Base-by-base conservation (phyloP, 2,329 filamentous ascomycete genomes). In the Sarocladium brachiariae region DNA sequence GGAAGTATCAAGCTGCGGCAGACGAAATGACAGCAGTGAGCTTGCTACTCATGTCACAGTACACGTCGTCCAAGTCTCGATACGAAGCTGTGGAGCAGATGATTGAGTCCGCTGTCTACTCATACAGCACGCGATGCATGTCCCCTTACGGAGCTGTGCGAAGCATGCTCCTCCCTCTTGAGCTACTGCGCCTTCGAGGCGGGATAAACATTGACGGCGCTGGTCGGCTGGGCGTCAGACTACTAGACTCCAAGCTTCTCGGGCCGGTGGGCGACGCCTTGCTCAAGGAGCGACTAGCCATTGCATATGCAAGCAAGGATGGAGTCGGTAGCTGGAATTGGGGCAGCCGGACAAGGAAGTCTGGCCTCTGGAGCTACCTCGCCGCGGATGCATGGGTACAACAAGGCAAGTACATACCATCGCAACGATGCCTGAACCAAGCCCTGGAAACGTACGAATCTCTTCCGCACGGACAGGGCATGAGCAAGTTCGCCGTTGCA, bases 21-120 rank as follows among this genome's bases (percentile, higher is more conserved):
- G 92, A 95, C 65, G 93, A 99, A 71, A 97, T 99, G 92, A 86
- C 87, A 25, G 91, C 89, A 4, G 71, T 96, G 11, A 89, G 88
- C 59, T 80, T 89, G 35, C 78, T 99, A 30, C 77, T 99, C 53
- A 84, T 86, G 59, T 83, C 88, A 1, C 80, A 87, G 53, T 77
- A 78, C 14, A 73, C 87, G 54, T 83, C 82, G 2, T 83, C 86
- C 13, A 96, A 91, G 63, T 81, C 80, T 24, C 83, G 92, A 54
- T 73, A 85, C 1, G 93, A 97, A 59, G 85, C 81, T 4, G 78
- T 96, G 34, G 89, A 95, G 59, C 81, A 88, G 58, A 88, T 93
- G 78, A 77, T 99, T 11, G 92, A 97, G 61, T 87, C 88, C 2
- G 89, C 92, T 0, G 86, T 85, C 52, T 97, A 99, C 67, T 96